Evolutionary conservation across 1,139 yeast genomes (phyloP), one percentile per base, ranked within the genome.

Genomic region (Kurtzmaniella quercitrusa): DNA sequence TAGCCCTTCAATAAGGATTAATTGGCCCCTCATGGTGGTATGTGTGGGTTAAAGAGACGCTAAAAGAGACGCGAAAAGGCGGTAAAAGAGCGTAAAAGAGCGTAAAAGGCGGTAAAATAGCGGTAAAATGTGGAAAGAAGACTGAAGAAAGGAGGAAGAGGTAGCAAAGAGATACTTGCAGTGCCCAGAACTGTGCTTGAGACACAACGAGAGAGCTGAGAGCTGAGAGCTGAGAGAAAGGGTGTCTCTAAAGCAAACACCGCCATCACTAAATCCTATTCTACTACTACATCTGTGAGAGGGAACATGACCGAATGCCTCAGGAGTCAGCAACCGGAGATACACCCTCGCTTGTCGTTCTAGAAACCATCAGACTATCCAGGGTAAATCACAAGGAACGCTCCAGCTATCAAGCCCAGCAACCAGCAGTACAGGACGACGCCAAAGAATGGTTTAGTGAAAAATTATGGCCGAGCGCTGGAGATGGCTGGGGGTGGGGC

Each of bases 1-100:
- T 1, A 93, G 77, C 0, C 99, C 99, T 63, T 94, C 99, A 4
- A 94, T 74, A 6, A 89, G 76, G 21, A 94, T 84, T 41, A 94
- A 68, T 41, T 75, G 74, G 2, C 97, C 97, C 51, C 96, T 57
- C 57, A 55, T 53, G 33, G 17, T 34, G 40, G 25, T 19, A 23
- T 16, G 19, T 29, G 16, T 37, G 4, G 12, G 11, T 23, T 23
- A 23, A 23, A 7, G 27, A 11, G 18, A 14, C 14, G 21, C 18
- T 12, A 31, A 8, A 3, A 17, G 18, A 4, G 8, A 27, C 8
- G 19, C 37, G 19, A 38, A 9, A 38, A 18, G 18, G 16, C 12
- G 18, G 16, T 12, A 10, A 18, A 12, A 31, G 34, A 31, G n/a
- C 7, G n/a, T n/a, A 6, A 31, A 31, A 31, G 14, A 23, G 27